Conservation (phyloP, 1,284 basidiomycete species). For the Coniferiporia sulphurascens region DNA sequence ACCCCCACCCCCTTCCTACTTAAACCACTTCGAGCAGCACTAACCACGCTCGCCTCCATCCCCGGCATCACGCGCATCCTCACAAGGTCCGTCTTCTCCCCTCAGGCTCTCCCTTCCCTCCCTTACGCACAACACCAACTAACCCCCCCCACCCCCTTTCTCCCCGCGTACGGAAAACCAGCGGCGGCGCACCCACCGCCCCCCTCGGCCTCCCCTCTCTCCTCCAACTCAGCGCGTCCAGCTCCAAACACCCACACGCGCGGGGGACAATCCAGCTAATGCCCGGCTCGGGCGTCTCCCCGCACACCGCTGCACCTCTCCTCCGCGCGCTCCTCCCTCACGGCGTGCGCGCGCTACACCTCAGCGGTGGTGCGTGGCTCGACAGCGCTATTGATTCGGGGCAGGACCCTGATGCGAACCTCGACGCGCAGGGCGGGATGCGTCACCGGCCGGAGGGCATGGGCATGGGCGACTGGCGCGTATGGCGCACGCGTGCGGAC, state of each 20-base stretch:
- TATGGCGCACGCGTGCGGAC: constrained; percentile 59
- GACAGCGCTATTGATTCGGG: constrained; percentile 28
- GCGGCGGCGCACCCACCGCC: constrained; percentile 32
- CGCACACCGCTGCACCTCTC: constrained; percentile 43
- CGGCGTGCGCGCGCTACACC: constrained; percentile 61
- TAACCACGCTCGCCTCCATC: constrained; percentile 48
- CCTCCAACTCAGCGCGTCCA: constrained; percentile 25
- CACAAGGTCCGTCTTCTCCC: constrained; percentile 49
- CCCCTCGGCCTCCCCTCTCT: constrained; percentile 41
- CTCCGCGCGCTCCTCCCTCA: constrained; percentile 45
- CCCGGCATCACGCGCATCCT: constrained; percentile 66
- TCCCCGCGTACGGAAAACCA: neutral
- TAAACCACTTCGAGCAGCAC: constrained; percentile 36
- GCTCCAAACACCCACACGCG: no score
- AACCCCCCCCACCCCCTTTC: no score
- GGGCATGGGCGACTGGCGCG: constrained; percentile 66
- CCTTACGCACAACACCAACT: no score
- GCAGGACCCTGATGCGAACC: neutral
- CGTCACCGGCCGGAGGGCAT: constrained; percentile 48
- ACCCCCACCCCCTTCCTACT: neutral
- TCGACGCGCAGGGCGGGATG: constrained; percentile 31
- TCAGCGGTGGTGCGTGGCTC: constrained; percentile 63
- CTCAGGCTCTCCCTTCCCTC: no score
- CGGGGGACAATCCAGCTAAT: constrained; percentile 35
- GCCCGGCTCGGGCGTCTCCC: constrained; percentile 69